These are phyloP conservation scores for Pseudovirgaria hyperparasitica DNA, from an alignment of 2,329 filamentous ascomycete genomes.

Conservation along the genomic window DNA sequence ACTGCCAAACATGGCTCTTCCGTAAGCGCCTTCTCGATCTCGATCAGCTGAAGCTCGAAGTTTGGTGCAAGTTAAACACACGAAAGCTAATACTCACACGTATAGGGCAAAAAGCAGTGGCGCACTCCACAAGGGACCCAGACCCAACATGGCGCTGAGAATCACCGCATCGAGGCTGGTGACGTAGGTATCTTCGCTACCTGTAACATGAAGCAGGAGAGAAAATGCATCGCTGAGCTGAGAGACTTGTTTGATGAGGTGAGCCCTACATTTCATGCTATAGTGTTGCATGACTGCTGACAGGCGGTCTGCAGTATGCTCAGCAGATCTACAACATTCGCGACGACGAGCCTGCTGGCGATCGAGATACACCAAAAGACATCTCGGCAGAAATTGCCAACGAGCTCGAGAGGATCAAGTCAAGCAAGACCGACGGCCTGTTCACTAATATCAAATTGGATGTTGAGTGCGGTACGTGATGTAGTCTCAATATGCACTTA, in stretches of 20 bases:
- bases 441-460: constrained; percentile 43
- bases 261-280: constrained; percentile 7
- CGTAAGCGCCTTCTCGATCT: too few relatives aligned
- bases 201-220: constrained; percentile 59
- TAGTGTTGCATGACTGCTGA: constrained; percentile 39
- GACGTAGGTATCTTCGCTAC: constrained; percentile 69
- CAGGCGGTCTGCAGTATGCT: constrained; percentile 32
- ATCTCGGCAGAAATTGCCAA: constrained; percentile 62
- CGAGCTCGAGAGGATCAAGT: constrained; percentile 54
- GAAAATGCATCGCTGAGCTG: constrained; percentile 56
- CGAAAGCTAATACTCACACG: too few relatives aligned
- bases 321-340: constrained; percentile 19
- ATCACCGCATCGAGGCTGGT: constrained; percentile 45
- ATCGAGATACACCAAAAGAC: constrained; percentile 27
- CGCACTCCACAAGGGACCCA: constrained; percentile 25
- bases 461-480: constrained; percentile 38
- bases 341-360: constrained; percentile 34
- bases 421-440: constrained; percentile 32
- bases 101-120: constrained; percentile 35
- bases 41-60: too few relatives aligned
- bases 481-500: constrained; percentile 1
- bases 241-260: constrained; percentile 54
- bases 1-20: too few relatives aligned
- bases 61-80: too few relatives aligned
- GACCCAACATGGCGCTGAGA: constrained; percentile 18